Evolutionary conservation across 345 rosid species (phyloP), one percentile per base, ranked within the genome.

Genomic region (Psidium guajava): DNA sequence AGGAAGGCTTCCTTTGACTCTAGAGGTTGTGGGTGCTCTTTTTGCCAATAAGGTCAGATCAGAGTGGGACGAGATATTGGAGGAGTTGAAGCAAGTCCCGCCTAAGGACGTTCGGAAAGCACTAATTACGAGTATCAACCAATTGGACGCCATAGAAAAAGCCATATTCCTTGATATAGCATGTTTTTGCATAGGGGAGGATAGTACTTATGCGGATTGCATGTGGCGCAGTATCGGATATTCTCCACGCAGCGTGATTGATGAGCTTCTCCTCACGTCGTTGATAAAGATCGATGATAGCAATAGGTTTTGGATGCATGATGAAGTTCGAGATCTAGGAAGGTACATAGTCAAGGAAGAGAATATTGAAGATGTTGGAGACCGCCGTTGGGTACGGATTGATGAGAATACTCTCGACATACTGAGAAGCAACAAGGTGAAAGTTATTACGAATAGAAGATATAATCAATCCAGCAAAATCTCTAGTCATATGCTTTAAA

Each of bases 251-350:
- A 13, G 8, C 3, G 69, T 18, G 0, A n/a, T 58, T 12, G 0
- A n/a, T 5, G 69, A 2, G n/a, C 18, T 58, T 12, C 36, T 5
- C 69, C 69, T 58, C 36, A 58, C n/a, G 69, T 58, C 36, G 0
- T 58, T 58, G 36, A 58, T n/a, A n/a, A 58, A 58, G 36, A 58
- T 58, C 0, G 36, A n/a, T 2, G 4, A 0, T 4, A 0, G 12
- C 69, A 5, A 58, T n/a, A 0, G 0, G 1, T 58, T 58, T 1
- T 12, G 36, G 69, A 58, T 58, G 69, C 69, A 58, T n/a, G 18
- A 58, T 58, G 69, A 58, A 58, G 18, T 58, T 58, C 36, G 36
- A 58, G 32, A 58, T n/a, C 4, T 58, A 12, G 69, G 69, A 58
- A 58, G 69, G 1, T 58, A 1, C 36, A 58, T 58, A 0, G 18